Base-by-base conservation (phyloP, 805 yeast genomes). In the Blastobotrys parvus region DNA sequence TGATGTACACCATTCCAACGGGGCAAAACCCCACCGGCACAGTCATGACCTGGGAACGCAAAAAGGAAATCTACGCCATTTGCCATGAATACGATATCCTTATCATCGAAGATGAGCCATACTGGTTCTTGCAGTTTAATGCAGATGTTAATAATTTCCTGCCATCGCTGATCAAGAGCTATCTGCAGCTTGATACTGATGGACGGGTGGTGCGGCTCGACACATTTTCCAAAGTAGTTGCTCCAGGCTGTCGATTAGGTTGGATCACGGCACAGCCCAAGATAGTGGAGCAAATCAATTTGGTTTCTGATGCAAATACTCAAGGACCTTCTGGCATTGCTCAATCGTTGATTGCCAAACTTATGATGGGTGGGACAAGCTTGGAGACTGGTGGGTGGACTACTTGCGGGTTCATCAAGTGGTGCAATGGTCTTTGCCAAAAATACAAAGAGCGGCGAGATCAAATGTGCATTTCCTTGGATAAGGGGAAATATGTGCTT, bases 1-100 rank as follows among this genome's bases (percentile, higher is more conserved):
- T 90, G 48, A 71, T 90, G 54, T 92, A 92, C 76, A 80, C 92
- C 32, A 85, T 90, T 54, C 80, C 90, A 51, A 89, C 96, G 4
- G 98, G 98, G 46, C 97, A 92, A 69, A 90, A 90, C 72, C 98
- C 98, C 51, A 89, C 97, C 15, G 98, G 98, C 33, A 80, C 94
- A 3, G 81, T 85, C 18, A 69, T 89, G 55, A 68, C 82, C 29
- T 66, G 57, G 22, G 88, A 84, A 56, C 79, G 97, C 68, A 83
- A 95, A 68, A 61, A 65, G 46, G 76, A 72, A 45, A 74, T 92
- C 52, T 89, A 88, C 65, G 73, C 75, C 46, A 60, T 90, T 48
- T 89, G 94, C 29, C 78, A 75, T 58, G 78, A 84, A 67, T 82
- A 87, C 63, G 96, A 92, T 65, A 72, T 90, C 58, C 57, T 90